Evolutionary conservation across 495 filamentous ascomycete genomes (phyloP).

Genomic region (Pyrenula massariospora): DNA sequence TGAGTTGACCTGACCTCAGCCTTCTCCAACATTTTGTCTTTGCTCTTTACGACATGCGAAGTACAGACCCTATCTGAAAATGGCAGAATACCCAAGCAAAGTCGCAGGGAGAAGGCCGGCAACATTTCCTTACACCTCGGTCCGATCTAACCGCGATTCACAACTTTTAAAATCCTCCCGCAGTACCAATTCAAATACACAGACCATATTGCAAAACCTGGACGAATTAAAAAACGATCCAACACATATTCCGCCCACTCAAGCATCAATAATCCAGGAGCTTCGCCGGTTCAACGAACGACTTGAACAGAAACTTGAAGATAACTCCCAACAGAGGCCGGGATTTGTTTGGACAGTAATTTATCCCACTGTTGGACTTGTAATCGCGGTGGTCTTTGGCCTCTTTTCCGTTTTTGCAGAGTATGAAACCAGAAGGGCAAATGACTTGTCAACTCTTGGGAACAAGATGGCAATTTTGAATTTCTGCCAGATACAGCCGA

Average conservation of each 20-base stretch:
- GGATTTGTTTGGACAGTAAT: not conserved
- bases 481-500: not conserved
- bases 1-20: not conserved
- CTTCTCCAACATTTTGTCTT: not conserved
- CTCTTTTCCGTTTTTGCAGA: not conserved
- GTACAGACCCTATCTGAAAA: not conserved
- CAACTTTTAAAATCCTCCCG: not conserved
- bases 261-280: not conserved
- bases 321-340: not conserved
- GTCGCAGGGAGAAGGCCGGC: not conserved
- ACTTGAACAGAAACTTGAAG: not conserved
- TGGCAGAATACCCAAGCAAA: not conserved
- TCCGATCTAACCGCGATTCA: not conserved
- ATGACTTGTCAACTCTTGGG: not conserved
- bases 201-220: too few species aligned
- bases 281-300: not conserved
- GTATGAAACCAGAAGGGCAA: not conserved
- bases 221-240: not conserved
- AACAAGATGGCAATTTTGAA: not conserved
- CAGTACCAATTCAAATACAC: too few species aligned
- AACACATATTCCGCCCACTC: not conserved
- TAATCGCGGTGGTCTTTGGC: not conserved
- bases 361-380: not conserved
- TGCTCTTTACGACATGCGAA: not conserved
- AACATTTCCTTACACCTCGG: not conserved